Base-by-base conservation (phyloP, 768 basidiomycete species). In the Punctularia strigosozonata region DNA sequence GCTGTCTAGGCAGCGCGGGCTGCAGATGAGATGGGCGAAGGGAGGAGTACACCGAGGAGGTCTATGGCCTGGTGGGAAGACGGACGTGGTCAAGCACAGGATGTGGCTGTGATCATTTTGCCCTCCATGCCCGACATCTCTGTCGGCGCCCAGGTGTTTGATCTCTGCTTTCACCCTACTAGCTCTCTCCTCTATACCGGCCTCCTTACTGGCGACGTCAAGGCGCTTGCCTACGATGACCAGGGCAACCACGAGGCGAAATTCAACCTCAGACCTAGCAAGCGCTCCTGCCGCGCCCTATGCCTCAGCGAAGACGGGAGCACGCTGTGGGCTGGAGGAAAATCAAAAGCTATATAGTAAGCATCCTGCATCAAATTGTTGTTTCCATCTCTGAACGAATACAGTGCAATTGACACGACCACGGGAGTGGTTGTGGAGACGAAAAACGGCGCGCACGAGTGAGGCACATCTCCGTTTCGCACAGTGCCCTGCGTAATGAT, bases 161-260 rank as follows among this genome's bases (percentile, higher is more conserved):
- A 94, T 63, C 63, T 95, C 30, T 73, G 70, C 2, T 97, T 95
- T 51, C 89, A 94, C 50, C 90, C 92, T 0, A 66, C 65, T 4
- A 51, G 71, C 35, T 61, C 77, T 1, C 66, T 76, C n/a, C 73
- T 91, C 3, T 91, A 83, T 57, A 66, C 75, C 0, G 83, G 75
- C 4, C 75, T 94, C 2, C 64, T 97, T 13, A 81, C 84, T 0
- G 92, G 92, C 7, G 69, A 83, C 34, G 64, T 95, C 48, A 86
- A 82, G 43, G 86, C 86, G 0, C 90, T 81, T 55, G 53, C 67
- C 4, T 95, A 91, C 55, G 75, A 82, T 51, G 77, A 81, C 37
- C 70, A 78, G 38, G 80, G 80, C 8, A 30, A 15, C 4, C 63
- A 76, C 47, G 55, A 75, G 43, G 52, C 62, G 14, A 54, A 60